Base-by-base conservation (phyloP, 805 yeast species). In the Candida coquimbonensis region DNA sequence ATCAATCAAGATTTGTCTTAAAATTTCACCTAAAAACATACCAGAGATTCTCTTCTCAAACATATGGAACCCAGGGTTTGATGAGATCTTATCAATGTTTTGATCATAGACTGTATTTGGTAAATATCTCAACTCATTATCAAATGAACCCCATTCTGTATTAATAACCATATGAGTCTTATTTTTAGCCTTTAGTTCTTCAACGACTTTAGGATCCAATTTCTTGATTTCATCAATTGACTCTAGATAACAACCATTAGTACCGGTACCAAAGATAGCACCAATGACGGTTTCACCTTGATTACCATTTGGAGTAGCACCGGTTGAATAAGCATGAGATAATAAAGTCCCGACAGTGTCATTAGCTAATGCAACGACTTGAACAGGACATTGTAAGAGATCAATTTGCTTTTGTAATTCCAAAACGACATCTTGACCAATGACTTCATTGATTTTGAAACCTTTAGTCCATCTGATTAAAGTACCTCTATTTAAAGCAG, bases 71-170 rank as follows among this genome's bases (percentile, higher is more conserved):
- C 95, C 95, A 36, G 79, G 81, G 64, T 91, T 91, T 11, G 93
- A 75, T 24, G 96, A 85, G 37, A 65, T 65, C 51, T 72, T 74
- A 63, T 91, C 95, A 53, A 91, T 79, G 26, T 67, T 70, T 41
- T 68, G 64, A 68, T 91, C 99, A 63, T 81, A 90, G 49, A 78
- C 76, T 5, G 96, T 86, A 41, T 71, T 75, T 49, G 97, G 97
- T 51, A 91, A 71, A 36, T 80, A 70, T 53, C 78, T 72, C 50
- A 89, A 72, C 21, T 78, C 81, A 61, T 91, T 91, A 66, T 91
- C 98, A 59, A 90, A 91, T 38, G 96, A 88, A 51, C 98, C 98
- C 96, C 98, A 93, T 67, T 93, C 99, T 39, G 96, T 90, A 69
- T 90, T 90, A 56, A 90, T 76, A 51, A 88, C 85, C 96, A 90